phyloP scores from a whole-genome alignment of 345 rosid genomes.

The Gossypium ekmanianum region DNA sequence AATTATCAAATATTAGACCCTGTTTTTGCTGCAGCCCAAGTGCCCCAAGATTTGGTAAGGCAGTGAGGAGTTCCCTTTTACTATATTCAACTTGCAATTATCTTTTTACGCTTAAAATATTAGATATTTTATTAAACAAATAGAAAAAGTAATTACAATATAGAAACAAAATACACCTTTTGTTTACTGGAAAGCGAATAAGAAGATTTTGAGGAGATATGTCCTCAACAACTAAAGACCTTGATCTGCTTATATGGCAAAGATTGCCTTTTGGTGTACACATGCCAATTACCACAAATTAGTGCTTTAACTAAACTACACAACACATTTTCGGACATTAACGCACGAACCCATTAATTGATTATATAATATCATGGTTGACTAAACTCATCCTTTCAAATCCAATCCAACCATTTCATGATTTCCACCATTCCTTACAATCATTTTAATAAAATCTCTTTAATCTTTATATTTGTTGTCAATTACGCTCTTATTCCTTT shows the following conservation, averaged over 20 bases:
- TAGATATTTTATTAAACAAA: background rate
- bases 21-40: too few species aligned
- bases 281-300: background rate
- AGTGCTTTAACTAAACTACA: background rate
- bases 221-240: background rate
- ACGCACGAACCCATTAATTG: background rate
- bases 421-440: background rate
- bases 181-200: background rate
- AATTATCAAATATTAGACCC: too few species aligned
- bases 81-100: background rate
- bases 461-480: too few species aligned
- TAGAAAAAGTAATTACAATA: background rate
- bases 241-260: conserved; percentile 11
- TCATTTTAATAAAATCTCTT: too few species aligned
- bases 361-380: background rate
- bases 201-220: conserved; percentile 5
- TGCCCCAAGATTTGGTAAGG: background rate
- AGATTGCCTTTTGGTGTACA: background rate
- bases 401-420: background rate
- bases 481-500: too few species aligned
- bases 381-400: background rate
- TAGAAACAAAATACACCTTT: conserved; percentile 3
- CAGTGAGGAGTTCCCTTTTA: background rate
- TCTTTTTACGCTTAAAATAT: background rate
- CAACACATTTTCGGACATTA: background rate